phyloP scores from a whole-genome alignment of 1,284 basidiomycete genomes.

The Cryptococcus sp. region DNA sequence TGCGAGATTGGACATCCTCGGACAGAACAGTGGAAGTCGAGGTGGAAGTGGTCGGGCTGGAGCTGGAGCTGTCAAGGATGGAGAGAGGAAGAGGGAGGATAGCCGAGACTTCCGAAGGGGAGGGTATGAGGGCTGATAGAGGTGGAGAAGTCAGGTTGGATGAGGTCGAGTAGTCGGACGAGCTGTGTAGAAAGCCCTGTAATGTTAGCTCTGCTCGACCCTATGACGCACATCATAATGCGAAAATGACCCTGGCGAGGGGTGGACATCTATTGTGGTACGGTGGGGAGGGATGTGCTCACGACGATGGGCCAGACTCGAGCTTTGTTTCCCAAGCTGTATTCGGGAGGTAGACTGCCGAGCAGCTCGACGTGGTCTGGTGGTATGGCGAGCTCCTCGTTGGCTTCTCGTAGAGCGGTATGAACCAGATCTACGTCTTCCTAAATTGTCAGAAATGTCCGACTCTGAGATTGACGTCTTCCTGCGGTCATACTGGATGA shows the following conservation, averaged over 20 bases:
- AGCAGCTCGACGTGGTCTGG: constrained; percentile 32
- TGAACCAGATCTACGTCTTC: constrained; percentile 23
- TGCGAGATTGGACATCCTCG: too few relatives aligned
- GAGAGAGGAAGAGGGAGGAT: constrained; percentile 34
- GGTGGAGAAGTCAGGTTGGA: constrained; percentile 21
- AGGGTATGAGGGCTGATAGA: constrained; percentile 18
- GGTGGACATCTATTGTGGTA: not conserved
- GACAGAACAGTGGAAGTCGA: too few relatives aligned
- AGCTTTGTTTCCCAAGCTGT: constrained; percentile 36
- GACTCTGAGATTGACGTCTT: constrained; percentile 23
- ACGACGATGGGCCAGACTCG: constrained; percentile 43
- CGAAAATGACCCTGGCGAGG: not conserved
- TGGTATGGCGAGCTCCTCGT: constrained; percentile 35
- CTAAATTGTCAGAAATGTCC: constrained; percentile 9
- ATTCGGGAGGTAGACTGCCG: constrained; percentile 33
- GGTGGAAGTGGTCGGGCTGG: too few relatives aligned
- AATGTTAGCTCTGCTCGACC: not conserved
- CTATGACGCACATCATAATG: not conserved
- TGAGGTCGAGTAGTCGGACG: not conserved
- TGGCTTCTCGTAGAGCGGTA: constrained; percentile 36
- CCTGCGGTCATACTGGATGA: constrained; percentile 10
- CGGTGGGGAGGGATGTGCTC: constrained; percentile 12
- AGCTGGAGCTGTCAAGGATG: too few relatives aligned
- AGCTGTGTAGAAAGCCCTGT: constrained; percentile 27
- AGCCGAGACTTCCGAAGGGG: constrained; percentile 31